These are phyloP conservation scores for Galeopsis tetrahit DNA, from an alignment of 257 asterid species.

Conservation along the genomic window DNA sequence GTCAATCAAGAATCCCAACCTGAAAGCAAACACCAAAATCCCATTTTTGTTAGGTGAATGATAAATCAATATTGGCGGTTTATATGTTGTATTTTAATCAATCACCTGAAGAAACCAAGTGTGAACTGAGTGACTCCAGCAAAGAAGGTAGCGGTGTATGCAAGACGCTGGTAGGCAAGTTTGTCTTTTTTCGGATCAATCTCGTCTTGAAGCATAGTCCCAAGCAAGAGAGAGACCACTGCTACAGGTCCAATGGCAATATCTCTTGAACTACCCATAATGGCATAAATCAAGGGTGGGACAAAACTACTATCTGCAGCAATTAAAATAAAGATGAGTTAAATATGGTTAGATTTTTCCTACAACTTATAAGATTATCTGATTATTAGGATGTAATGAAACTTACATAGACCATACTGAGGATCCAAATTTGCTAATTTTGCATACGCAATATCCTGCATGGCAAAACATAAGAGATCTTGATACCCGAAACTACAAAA, in stretches of 20 bases:
- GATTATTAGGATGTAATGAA: neutral
- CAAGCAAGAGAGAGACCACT: conserved; percentile 81
- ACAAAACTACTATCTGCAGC: conserved; percentile 74
- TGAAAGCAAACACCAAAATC: conserved; percentile 25
- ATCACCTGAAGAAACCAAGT: conserved; percentile 75
- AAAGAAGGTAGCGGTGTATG: conserved; percentile 76
- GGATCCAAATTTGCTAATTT: conserved; percentile 72
- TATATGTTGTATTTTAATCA: neutral
- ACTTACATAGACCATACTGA: conserved; percentile 75
- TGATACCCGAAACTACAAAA: neutral
- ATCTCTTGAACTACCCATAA: conserved; percentile 86
- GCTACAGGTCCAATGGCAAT: conserved; percentile 93
- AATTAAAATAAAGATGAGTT: neutral
- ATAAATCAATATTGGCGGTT: neutral
- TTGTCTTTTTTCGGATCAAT: conserved; percentile 61
- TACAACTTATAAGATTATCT: neutral
- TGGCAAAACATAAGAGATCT: conserved; percentile 8
- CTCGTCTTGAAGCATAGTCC: conserved; percentile 59
- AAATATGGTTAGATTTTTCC: neutral
- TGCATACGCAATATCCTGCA: conserved; percentile 83
- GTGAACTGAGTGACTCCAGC: conserved; percentile 68
- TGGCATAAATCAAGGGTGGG: conserved; percentile 77
- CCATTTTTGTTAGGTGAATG: neutral
- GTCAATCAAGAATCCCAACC: conserved; percentile 83
- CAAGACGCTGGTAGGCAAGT: conserved; percentile 61